Base-by-base conservation (phyloP, 225 moss, liverwort and hornwort species). In the Physcomitrellopsis africana region DNA sequence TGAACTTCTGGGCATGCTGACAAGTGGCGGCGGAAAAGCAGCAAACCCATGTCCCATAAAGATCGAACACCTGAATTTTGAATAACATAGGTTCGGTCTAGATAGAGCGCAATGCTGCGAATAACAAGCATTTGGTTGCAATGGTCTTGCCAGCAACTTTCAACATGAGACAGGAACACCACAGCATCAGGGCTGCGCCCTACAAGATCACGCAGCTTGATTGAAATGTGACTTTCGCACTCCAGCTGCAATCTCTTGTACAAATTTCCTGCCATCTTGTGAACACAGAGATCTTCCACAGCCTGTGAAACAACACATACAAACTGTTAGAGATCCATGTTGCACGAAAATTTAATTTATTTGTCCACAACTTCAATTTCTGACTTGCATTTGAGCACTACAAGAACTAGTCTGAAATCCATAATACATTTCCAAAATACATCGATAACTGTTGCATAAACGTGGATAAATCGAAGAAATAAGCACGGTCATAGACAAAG, bases 101-200 rank as follows among this genome's bases (percentile, higher is more conserved):
- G 74, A 77, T 96, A 96, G 9, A 96, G 85, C 26, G 95, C 93
- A 79, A 96, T 96, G 72, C 95, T 93, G 20, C 95, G 81, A 32
- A 96, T 96, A 80, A 96, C 85, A 68, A 96, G 93, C 95, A 96
- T 96, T 76, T 96, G 95, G 78, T 96, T 86, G 74, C 95, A 96
- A 69, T 96, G 93, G 69, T 96, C 90, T 79, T 96, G 95, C 95
- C 95, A 96, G 80, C 93, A 90, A 70, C 88, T 86, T 78, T 96
- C 95, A 56, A 96, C 95, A 63, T 96, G 91, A 20, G 95, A 91
- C 74, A 96, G 79, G 49, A 96, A 96, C 37, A 96, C 95, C 71
- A 96, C 93, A 16, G 92, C 82, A 63, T 96, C 95, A 41, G 95
- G 95, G 76, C 93, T 96, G 63, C 89, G 88, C 72, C 93, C 91